These are phyloP conservation scores for Suillus occidentalis DNA, from an alignment of 768 basidiomycete genomes.

Conservation along the genomic window DNA sequence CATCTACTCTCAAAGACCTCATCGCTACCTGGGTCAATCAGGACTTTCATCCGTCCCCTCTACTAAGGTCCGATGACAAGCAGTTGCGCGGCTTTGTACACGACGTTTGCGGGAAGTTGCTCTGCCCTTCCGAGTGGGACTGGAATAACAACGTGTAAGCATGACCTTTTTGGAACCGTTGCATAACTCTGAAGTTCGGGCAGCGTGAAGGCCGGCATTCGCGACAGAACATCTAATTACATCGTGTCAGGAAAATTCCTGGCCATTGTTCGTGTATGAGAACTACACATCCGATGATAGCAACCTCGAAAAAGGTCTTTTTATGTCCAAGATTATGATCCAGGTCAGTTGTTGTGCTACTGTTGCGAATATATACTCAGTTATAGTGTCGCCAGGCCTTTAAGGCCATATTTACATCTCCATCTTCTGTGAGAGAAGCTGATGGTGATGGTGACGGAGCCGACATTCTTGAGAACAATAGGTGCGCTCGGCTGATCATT, in stretches of 20 bases:
- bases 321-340: constrained; percentile 14
- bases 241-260: constrained; percentile 12
- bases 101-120: neutral
- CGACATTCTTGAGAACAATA: neutral
- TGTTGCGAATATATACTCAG: neutral
- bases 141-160: neutral
- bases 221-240: constrained; percentile 9
- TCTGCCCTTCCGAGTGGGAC: neutral
- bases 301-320: constrained; percentile 14
- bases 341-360: constrained; percentile 11
- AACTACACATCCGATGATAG: neutral
- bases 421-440: constrained; percentile 10
- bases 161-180: too few relatives aligned
- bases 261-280: constrained; percentile 18
- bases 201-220: constrained; percentile 6
- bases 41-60: neutral
- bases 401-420: constrained; percentile 16
- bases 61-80: neutral
- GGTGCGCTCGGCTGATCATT: neutral
- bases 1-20: neutral
- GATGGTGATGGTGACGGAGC: neutral
- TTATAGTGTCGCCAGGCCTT: constrained; percentile 3
- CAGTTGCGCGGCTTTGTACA: neutral
- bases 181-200: neutral
- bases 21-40: neutral